phyloP scores from a whole-genome alignment of 2,329 filamentous ascomycete genomes.

The Harringtonia lauricola region DNA sequence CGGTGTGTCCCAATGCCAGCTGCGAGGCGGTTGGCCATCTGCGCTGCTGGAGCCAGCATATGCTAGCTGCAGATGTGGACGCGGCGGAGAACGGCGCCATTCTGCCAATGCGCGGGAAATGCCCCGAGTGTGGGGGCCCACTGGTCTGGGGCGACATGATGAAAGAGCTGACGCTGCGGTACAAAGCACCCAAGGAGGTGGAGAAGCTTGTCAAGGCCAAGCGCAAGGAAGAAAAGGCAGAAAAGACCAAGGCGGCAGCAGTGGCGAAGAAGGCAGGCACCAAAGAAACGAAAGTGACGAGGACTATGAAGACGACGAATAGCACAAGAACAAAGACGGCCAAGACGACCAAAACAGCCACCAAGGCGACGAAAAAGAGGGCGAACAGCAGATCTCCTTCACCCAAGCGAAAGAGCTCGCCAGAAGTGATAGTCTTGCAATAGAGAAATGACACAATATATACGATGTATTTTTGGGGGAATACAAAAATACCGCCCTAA shows the following conservation, averaged over 20 bases:
- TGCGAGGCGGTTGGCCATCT: slow-evolving; percentile 50
- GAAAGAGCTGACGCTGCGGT: slow-evolving; percentile 67
- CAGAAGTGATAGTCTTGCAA: neutral
- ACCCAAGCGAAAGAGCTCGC: neutral
- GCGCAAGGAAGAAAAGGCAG: slow-evolving; percentile 8
- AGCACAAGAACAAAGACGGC: neutral
- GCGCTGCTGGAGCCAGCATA: slow-evolving; percentile 45
- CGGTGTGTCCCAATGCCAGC: slow-evolving; percentile 39
- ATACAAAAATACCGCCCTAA: no score
- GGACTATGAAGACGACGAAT: neutral
- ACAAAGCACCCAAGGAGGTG: slow-evolving; percentile 59
- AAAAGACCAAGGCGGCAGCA: neutral
- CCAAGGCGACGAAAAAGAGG: neutral
- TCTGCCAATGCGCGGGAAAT: slow-evolving; percentile 57
- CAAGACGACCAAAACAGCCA: neutral
- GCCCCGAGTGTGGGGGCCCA: slow-evolving; percentile 54
- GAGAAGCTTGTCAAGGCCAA: slow-evolving; percentile 50
- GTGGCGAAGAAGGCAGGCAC: neutral
- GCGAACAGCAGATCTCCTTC: neutral
- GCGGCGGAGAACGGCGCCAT: slow-evolving; percentile 29
- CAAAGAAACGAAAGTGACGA: neutral
- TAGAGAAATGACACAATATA: no score
- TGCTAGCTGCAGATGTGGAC: slow-evolving; percentile 27
- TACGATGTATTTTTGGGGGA: no score
- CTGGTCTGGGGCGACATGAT: slow-evolving; percentile 69